phyloP scores from a whole-genome alignment of 2,329 filamentous ascomycete genomes.

The Tympanopsis confertula region DNA sequence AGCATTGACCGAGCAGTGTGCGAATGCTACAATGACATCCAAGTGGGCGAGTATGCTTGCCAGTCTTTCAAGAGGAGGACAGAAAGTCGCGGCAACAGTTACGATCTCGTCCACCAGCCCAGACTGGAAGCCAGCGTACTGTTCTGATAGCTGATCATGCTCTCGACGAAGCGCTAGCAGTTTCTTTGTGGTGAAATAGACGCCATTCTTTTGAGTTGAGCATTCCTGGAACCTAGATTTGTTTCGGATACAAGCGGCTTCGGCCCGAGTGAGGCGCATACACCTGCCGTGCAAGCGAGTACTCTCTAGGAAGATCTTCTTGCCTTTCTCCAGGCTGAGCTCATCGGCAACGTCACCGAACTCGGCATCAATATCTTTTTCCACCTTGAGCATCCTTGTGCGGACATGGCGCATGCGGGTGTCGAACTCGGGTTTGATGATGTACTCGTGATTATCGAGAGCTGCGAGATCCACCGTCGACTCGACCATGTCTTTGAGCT shows the following conservation, averaged over 20 bases:
- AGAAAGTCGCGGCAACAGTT: conserved; percentile 84
- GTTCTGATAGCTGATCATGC: conserved; percentile 84
- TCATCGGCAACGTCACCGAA: conserved; percentile 68
- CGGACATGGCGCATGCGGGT: conserved; percentile 77
- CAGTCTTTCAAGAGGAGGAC: conserved; percentile 79
- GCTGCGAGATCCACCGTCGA: conserved; percentile 94
- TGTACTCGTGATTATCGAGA: conserved; percentile 91
- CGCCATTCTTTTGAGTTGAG: conserved; percentile 96
- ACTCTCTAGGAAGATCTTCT: conserved; percentile 96
- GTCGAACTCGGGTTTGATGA: conserved; percentile 97
- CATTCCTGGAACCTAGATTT: conserved; percentile 85
- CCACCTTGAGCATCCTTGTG: conserved; percentile 77
- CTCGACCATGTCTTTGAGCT: conserved; percentile 94
- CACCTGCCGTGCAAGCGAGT: conserved; percentile 95
- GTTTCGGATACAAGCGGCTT: conserved; percentile 86
- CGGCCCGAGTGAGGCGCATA: conserved; percentile 80
- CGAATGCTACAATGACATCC: conserved; percentile 88
- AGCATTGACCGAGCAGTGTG: conserved; percentile 85
- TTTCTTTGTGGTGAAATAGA: conserved; percentile 86
- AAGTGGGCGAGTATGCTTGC: conserved; percentile 83
- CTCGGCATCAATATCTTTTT: conserved; percentile 72
- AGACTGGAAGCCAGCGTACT: conserved; percentile 87
- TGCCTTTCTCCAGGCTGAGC: conserved; percentile 83
- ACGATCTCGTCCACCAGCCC: conserved; percentile 89
- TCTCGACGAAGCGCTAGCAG: conserved; percentile 75